These are phyloP conservation scores for Heliocybe sulcata DNA, from an alignment of 1,284 basidiomycete genomes.

Conservation along the genomic window DNA sequence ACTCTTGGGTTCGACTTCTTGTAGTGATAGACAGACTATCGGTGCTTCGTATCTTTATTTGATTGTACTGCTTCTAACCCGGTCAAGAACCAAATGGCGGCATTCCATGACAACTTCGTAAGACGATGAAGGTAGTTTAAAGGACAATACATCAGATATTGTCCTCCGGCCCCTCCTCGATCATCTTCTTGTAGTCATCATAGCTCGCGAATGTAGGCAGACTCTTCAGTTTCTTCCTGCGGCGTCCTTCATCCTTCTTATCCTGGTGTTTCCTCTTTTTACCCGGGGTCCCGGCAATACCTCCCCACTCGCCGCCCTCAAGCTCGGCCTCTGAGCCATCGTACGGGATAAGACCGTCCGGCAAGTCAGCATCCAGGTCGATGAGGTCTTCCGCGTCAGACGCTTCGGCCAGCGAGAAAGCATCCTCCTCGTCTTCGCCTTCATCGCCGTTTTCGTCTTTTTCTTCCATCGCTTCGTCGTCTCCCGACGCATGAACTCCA, in stretches of 20 bases:
- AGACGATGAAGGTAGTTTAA: background rate
- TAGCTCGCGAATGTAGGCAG: constrained; percentile 90
- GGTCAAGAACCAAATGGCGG: background rate
- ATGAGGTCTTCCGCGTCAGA: constrained; percentile 67
- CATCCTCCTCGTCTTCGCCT: constrained; percentile 27
- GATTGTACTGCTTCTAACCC: too few relatives aligned
- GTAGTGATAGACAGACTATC: too few relatives aligned
- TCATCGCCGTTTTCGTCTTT: constrained; percentile 17
- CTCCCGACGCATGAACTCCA: constrained; percentile 22
- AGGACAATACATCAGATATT: constrained; percentile 35
- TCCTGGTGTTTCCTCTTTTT: constrained; percentile 41
- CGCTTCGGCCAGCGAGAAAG: constrained; percentile 50
- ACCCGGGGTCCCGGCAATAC: constrained; percentile 36
- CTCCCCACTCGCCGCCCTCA: constrained; percentile 49
- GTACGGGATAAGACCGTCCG: constrained; percentile 51
- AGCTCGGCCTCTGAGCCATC: constrained; percentile 38
- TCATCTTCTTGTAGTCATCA: constrained; percentile 92
- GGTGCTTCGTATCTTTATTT: too few relatives aligned
- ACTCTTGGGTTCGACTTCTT: too few relatives aligned
- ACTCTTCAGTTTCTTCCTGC: constrained; percentile 66
- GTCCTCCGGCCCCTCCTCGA: constrained; percentile 79
- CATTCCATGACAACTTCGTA: background rate
- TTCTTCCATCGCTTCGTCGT: constrained; percentile 22
- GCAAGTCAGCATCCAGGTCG: constrained; percentile 45
- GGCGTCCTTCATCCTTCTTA: constrained; percentile 37